phyloP scores from a whole-genome alignment of 257 asterid genomes.

The Solanum sejunctum region DNA sequence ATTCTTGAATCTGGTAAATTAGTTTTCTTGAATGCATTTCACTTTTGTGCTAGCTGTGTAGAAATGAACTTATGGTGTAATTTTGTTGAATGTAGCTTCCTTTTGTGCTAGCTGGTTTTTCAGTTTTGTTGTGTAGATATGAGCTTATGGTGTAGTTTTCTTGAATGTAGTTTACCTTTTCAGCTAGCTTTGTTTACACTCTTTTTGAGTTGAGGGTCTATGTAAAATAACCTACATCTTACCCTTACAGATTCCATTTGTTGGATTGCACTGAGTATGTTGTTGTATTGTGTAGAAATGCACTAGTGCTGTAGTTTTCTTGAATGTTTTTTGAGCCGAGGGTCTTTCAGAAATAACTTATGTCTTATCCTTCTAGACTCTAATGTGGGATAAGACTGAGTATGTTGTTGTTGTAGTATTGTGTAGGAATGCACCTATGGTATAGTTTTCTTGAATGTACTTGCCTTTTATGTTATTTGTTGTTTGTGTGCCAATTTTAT shows the following conservation, averaged over 20 bases:
- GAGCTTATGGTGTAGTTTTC: background rate
- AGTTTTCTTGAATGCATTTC: background rate
- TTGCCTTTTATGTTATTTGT: background rate
- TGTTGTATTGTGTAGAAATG: background rate
- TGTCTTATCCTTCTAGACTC: background rate
- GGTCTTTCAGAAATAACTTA: background rate
- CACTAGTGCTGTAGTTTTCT: background rate
- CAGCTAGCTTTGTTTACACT: background rate
- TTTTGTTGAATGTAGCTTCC: background rate
- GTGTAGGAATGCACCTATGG: background rate
- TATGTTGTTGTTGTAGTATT: background rate
- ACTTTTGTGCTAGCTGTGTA: background rate
- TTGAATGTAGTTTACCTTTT: background rate
- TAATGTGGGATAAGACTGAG: background rate
- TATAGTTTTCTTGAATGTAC: background rate
- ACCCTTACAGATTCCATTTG: no score
- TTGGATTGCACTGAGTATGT: no score
- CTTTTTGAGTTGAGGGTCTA: background rate
- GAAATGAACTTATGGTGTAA: no score
- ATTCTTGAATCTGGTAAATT: constrained; percentile 55
- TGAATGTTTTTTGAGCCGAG: background rate
- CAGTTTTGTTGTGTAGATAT: background rate
- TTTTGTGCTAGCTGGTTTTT: background rate
- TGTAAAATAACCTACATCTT: no score
- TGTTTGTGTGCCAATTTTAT: background rate